Conservation (phyloP, 805 yeast genomes). For the Yarrowia deformans region DNA sequence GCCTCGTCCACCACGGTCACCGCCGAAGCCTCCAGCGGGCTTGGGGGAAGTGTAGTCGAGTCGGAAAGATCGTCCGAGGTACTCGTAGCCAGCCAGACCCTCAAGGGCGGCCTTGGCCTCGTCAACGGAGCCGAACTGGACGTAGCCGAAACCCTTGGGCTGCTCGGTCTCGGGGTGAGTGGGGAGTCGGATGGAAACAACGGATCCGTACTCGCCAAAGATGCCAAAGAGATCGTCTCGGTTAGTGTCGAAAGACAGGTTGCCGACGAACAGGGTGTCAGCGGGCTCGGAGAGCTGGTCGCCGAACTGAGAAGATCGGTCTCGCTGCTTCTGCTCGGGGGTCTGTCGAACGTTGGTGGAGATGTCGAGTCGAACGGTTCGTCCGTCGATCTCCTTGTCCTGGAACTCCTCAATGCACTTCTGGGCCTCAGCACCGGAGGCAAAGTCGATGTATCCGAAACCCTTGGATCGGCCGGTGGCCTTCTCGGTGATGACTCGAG, state of each 20-base stretch:
- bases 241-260: conserved; percentile 88
- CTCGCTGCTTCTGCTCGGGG: conserved; percentile 60
- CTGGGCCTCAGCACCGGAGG: conserved; percentile 75
- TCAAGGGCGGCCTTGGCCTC: conserved; percentile 90
- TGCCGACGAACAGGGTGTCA: conserved; percentile 95
- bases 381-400: conserved; percentile 95
- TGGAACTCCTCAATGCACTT: conserved; percentile 84
- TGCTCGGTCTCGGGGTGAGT: conserved; percentile 99
- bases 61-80: conserved; percentile 93
- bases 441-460: conserved; percentile 93
- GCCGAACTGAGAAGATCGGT: conserved; percentile 89
- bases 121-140: conserved; percentile 84
- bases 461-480: conserved; percentile 94
- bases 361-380: conserved; percentile 92
- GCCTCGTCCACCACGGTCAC: conserved; percentile 5
- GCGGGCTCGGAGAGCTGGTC: conserved; percentile 92
- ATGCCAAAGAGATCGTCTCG: conserved; percentile 77
- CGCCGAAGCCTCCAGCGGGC: conserved; percentile 46
- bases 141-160: conserved; percentile 99
- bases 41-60: conserved; percentile 95
- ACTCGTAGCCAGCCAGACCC: conserved; percentile 84
- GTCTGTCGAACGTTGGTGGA: conserved; percentile 75
- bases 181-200: conserved; percentile 91
- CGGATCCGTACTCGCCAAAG: conserved; percentile 80
- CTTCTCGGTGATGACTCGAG: conserved; percentile 94